phyloP scores from a whole-genome alignment of 2,329 filamentous ascomycete genomes.

The Aureobasidium sp. region DNA sequence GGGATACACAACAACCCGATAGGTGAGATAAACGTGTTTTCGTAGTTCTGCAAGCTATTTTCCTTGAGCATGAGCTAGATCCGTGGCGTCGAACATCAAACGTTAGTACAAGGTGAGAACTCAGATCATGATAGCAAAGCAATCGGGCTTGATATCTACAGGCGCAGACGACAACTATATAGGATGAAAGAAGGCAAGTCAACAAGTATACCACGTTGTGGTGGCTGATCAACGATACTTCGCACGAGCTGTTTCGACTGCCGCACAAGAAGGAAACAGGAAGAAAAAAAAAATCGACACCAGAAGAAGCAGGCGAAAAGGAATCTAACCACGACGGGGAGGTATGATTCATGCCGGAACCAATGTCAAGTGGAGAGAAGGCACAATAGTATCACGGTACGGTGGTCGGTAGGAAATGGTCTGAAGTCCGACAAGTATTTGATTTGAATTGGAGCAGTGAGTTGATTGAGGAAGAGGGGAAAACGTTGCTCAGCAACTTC shows the following conservation, averaged over 20 bases:
- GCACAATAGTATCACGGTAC: neutral
- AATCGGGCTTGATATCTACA: too few species aligned
- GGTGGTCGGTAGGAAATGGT: too few species aligned
- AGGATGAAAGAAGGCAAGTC: too few species aligned
- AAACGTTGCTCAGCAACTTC: conserved; percentile 1
- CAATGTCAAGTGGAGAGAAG: neutral
- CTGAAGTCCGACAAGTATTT: neutral
- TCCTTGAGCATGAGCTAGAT: too few species aligned
- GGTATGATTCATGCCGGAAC: neutral
- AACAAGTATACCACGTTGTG: too few species aligned
- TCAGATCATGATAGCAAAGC: too few species aligned
- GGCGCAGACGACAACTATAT: too few species aligned
- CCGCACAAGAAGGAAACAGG: neutral
- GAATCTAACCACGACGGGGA: neutral
- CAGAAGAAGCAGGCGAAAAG: neutral
- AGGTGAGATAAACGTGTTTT: neutral
- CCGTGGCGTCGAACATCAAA: too few species aligned
- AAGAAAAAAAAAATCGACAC: neutral
- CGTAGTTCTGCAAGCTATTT: neutral
- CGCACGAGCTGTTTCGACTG: neutral
- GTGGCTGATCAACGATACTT: too few species aligned
- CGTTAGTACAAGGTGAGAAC: too few species aligned
- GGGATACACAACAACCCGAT: too few species aligned
- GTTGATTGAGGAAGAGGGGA: neutral
- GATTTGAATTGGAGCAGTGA: neutral